Evolutionary conservation across 129 eudicot species (phyloP), one percentile per base, ranked within the genome.

Genomic region (Saussurea involucrata): DNA sequence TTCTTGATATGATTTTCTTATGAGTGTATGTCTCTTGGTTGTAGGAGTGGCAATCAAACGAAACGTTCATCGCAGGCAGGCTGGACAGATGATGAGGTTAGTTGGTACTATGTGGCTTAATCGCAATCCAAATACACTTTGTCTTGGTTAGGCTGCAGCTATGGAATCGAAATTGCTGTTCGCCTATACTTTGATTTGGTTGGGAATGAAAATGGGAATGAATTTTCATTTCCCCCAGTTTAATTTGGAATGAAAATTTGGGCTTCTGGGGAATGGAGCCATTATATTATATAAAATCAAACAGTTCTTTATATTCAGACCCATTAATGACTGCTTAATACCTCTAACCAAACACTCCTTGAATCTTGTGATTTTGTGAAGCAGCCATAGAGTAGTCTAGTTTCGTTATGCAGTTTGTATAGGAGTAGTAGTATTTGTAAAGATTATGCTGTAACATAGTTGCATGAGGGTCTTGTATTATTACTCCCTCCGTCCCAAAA

Each of bases 11-110:
- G 37, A 46, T 33, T 27, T 31, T 66, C 21, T 57, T n/a, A 60
- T 27, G 32, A 79, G 66, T 71, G 42, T 58, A 72, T 44, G 13
- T 72, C n/a, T 58, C 13, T 20, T 60, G 33, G 57, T 40, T 76
- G 72, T 31, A 87, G 87, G 73, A 77, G 21, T 65, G 73, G 63
- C 66, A 80, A 78, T 61, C 79, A 86, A 42, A 72, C 85, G 17
- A 87, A 85, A 80, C 97, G 97, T 68, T 77, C 95, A 53, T 92
- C 97, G 9, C 82, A 87, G 72, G 90, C 93, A 29, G 95, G 97
- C 58, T 92, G 97, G 97, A 92, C 97, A n/a, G 84, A 83, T 44
- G 90, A 92, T 63, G 95, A 88, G 97, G 97, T 89, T 36, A 0
- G 66, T 63, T 37, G 21, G 82, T 74, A 20, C 75, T 74, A 63